Evolutionary conservation across 208 protist species (phyloP).

Genomic region (Leishmania braziliensis): DNA sequence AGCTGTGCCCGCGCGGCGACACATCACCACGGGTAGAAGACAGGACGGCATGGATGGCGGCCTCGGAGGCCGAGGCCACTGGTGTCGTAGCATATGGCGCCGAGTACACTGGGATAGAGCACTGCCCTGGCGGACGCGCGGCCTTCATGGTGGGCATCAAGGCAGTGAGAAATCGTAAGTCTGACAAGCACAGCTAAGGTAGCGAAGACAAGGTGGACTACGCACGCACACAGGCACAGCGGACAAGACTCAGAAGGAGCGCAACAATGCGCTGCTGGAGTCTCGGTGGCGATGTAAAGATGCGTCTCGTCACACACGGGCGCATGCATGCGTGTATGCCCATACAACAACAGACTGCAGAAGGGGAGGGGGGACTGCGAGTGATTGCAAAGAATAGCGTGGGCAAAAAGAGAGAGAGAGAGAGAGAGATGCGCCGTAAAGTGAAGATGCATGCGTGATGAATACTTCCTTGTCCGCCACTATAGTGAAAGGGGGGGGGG

Average conservation of each 20-base stretch:
- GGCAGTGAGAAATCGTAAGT: neutral
- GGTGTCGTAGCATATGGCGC: neutral
- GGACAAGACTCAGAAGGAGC: neutral
- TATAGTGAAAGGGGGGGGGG: neutral
- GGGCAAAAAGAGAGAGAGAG: neutral
- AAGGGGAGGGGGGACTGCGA: neutral
- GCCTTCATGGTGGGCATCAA: neutral
- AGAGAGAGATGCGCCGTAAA: neutral
- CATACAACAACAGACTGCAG: neutral
- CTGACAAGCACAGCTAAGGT: neutral
- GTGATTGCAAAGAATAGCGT: neutral
- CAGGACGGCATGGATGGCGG: neutral
- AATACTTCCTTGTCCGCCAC: neutral
- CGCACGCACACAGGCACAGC: neutral
- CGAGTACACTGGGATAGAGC: conserved; percentile 10
- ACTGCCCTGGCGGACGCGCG: conserved; percentile 11
- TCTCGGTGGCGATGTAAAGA: neutral
- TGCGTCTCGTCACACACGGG: neutral
- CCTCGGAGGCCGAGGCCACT: neutral
- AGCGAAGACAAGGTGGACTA: neutral
- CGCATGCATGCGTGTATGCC: neutral
- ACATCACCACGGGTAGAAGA: neutral
- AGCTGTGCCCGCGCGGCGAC: neutral
- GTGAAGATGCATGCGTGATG: neutral
- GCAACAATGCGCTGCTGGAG: neutral